Evolutionary conservation across 331 rosid species (phyloP), one percentile per base, ranked within the genome.

Genomic region (Stylosanthes scabra): DNA sequence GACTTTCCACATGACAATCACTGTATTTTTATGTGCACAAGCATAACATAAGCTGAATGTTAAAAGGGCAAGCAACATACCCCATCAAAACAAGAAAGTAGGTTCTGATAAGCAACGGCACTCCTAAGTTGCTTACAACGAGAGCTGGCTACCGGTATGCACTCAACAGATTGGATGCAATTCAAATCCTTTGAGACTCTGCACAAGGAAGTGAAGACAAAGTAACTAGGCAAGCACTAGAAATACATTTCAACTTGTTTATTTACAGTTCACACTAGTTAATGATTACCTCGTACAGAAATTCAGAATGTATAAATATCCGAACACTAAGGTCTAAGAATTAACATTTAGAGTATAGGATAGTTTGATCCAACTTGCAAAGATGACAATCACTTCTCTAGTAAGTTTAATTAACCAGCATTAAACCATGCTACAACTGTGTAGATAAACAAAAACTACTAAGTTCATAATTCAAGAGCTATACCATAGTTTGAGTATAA

Each of bases 121-220:
- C 96, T 85, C 82, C 86, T 84, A 56, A 94, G 88, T 68, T 87
- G 93, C 78, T 83, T 91, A 67, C 83, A 74, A 25, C 97, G 96
- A 62, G 84, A 47, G 64, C 80, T 72, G 9, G 56, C 82, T 70
- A 81, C 86, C n/a, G 90, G 83, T 68, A 94, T 82, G 83, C 97
- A 91, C 60, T 91, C 97, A 63, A 91, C 89, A 52, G 89, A 66
- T 74, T 88, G 89, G 64, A 87, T 80, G 80, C 97, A 90, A 74
- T 90, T 91, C 68, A 88, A 44, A 81, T 87, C 99, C 81, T 72
- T 80, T 8, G 99, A 89, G 55, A 90, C 82, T 74, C 99, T 94
- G 84, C 81, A 74, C 40, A 63, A n/a, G 55, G 14, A 39, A 64
- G 37, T 55, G 49, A 70, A n/a, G 59, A 66, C 59, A 11, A 70